Evolutionary conservation across 805 yeast genomes (phyloP).

Genomic region (Lipomyces mesembrius): DNA sequence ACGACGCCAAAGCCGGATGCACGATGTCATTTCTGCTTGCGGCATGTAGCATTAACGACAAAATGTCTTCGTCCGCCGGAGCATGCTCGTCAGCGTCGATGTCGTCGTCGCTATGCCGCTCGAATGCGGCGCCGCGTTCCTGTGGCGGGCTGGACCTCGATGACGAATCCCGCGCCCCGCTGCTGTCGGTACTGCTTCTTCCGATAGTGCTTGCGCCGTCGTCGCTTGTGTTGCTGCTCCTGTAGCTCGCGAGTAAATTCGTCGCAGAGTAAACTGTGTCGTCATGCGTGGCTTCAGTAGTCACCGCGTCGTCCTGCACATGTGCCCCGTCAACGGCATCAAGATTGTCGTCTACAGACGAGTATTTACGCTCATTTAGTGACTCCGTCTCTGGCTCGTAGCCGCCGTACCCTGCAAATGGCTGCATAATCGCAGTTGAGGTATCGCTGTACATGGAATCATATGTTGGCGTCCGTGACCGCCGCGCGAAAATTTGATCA

Average conservation of each 20-base stretch:
- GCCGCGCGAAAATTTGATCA: conserved; percentile 12
- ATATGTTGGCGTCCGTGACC: conserved; percentile 16
- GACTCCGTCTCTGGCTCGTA: conserved; percentile 15
- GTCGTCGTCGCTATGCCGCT: background rate
- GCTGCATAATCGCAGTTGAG: conserved; percentile 33
- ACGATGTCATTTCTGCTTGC: background rate
- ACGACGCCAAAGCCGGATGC: conserved; percentile 6
- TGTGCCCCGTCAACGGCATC: background rate
- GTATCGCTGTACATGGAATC: conserved; percentile 24
- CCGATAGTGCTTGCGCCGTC: conserved; percentile 6
- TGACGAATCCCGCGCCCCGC: conserved; percentile 12
- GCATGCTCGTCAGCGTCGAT: background rate
- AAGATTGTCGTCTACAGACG: background rate
- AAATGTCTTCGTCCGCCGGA: background rate
- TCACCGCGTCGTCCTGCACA: conserved; percentile 4
- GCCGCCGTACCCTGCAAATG: conserved; percentile 24
- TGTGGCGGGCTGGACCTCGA: conserved; percentile 20
- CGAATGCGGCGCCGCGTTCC: conserved; percentile 6
- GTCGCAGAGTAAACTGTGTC: conserved; percentile 30
- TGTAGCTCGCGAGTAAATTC: conserved; percentile 15
- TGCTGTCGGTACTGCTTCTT: conserved; percentile 1
- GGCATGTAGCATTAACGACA: background rate
- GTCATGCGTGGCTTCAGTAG: conserved; percentile 11
- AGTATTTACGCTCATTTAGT: background rate
- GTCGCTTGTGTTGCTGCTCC: background rate